Conservation (phyloP, 257 asterid genomes). For the Petrea volubilis region DNA sequence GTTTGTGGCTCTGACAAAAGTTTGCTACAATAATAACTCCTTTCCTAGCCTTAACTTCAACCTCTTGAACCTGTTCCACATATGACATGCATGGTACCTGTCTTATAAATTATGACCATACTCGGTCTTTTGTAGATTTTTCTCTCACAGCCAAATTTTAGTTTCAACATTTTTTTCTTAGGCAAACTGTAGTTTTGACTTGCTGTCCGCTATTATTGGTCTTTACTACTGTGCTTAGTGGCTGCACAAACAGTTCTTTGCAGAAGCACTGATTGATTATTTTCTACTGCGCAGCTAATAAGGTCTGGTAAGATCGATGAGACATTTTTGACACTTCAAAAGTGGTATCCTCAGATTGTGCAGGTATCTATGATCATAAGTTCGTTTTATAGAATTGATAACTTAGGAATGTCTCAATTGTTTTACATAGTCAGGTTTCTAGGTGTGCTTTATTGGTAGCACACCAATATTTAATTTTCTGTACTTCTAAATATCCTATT, state of each 20-base stretch:
- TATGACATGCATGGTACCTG: background rate
- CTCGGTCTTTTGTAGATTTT: background rate
- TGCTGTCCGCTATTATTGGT: background rate
- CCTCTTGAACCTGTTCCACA: background rate
- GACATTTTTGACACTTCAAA: slow-evolving; percentile 55
- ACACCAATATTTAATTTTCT: background rate
- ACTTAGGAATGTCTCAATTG: background rate
- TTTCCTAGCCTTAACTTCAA: background rate
- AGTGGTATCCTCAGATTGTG: slow-evolving; percentile 77
- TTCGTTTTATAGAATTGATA: slow-evolving; percentile 12
- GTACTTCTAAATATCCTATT: background rate
- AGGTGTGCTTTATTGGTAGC: background rate
- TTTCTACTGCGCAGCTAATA: slow-evolving; percentile 56
- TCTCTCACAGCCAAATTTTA: background rate
- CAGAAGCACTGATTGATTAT: background rate
- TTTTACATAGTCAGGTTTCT: background rate
- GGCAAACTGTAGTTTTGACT: background rate
- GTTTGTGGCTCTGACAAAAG: background rate
- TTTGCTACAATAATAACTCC: background rate
- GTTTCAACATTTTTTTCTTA: background rate
- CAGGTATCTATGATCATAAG: slow-evolving; percentile 54
- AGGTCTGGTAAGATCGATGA: slow-evolving; percentile 79
- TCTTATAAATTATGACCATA: background rate
- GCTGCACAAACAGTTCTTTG: background rate
- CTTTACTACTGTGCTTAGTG: background rate